Conservation (phyloP, 129 eudicot genomes). For the Sambucus nigra region DNA sequence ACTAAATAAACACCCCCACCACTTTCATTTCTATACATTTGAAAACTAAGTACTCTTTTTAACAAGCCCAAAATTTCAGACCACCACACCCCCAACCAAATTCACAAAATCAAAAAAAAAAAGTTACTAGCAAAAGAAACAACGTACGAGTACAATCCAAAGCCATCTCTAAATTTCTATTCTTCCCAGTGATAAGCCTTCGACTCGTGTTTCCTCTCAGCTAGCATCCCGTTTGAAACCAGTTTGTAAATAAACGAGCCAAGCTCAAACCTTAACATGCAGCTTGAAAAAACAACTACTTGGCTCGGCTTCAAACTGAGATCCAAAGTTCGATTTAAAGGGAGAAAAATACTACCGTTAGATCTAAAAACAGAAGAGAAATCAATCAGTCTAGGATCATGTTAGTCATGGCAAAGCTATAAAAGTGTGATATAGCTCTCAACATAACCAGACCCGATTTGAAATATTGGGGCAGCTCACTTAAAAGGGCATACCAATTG, state of each 20-base stretch:
- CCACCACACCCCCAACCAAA: background rate
- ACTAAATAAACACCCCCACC: too few relatives aligned
- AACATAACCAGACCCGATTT: slow-evolving; percentile 40
- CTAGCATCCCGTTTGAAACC: too few relatives aligned
- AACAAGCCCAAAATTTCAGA: too few relatives aligned
- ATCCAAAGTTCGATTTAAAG: background rate
- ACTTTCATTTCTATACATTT: too few relatives aligned
- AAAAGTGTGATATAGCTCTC: slow-evolving; percentile 35
- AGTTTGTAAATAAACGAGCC: too few relatives aligned
- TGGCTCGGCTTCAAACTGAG: background rate
- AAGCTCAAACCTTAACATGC: too few relatives aligned
- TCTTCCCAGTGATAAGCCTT: too few relatives aligned
- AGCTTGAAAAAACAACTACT: too few relatives aligned
- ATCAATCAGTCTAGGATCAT: slow-evolving; percentile 21
- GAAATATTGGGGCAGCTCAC: slow-evolving; percentile 12
- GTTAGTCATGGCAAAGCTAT: slow-evolving; percentile 62
- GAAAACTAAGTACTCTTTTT: too few relatives aligned
- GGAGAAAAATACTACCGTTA: background rate
- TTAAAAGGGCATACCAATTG: slow-evolving; percentile 26
- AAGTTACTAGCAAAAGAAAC: background rate
- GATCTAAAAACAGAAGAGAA: background rate
- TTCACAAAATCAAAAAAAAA: background rate
- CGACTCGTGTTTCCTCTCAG: too few relatives aligned
- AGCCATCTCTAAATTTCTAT: too few relatives aligned
- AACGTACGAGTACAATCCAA: background rate